These are phyloP conservation scores for Polytrichum formosum DNA, from an alignment of 225 moss, liverwort and hornwort species.

Conservation along the genomic window DNA sequence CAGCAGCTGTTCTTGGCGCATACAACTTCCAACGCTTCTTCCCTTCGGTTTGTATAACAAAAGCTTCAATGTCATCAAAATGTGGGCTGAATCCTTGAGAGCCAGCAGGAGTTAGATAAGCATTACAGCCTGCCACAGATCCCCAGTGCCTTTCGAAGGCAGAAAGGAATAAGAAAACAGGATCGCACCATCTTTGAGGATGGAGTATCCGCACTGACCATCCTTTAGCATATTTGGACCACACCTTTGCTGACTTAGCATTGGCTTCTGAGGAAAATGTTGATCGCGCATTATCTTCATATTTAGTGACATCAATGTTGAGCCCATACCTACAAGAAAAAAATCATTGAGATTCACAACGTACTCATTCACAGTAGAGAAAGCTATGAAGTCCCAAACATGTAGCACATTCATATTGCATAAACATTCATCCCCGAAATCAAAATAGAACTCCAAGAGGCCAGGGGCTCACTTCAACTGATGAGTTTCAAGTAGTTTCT, in stretches of 20 bases:
- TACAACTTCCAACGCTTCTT: constrained; percentile 92
- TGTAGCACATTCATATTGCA: no score
- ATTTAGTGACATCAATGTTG: constrained; percentile 94
- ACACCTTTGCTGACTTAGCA: constrained; percentile 67
- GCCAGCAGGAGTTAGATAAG: constrained; percentile 85
- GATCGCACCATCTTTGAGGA: constrained; percentile 90
- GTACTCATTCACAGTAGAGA: no score
- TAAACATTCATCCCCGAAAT: no score
- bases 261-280: constrained; percentile 75
- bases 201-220: constrained; percentile 95
- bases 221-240: constrained; percentile 81
- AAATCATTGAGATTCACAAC: neutral
- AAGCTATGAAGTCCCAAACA: no score
- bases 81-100: constrained; percentile 97
- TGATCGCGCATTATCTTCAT: constrained; percentile 81
- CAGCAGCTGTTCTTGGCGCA: constrained; percentile 52
- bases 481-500: constrained; percentile 64
- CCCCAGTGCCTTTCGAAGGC: constrained; percentile 95
- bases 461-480: constrained; percentile 43
- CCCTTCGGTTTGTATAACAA: constrained; percentile 89
- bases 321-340: constrained; percentile 47
- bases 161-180: constrained; percentile 74
- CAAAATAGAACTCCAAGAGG: no score
- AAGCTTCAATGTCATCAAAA: constrained; percentile 94
- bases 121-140: constrained; percentile 93